Base-by-base conservation (phyloP, 1,284 basidiomycete species). In the Anthracocystis walkeri region DNA sequence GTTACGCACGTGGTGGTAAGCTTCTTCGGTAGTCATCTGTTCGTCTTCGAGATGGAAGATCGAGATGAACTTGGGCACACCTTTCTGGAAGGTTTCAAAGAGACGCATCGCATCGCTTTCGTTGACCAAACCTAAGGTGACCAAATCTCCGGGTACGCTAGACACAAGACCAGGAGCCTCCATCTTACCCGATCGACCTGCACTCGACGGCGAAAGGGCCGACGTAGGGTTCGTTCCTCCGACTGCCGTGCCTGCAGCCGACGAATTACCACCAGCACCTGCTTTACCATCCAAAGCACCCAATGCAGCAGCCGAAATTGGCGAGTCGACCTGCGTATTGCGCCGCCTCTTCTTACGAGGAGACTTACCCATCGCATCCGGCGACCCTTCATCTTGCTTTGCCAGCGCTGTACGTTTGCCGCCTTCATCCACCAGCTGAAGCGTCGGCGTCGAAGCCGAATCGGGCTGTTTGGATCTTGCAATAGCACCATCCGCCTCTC, bases 1-100 rank as follows among this genome's bases (percentile, higher is more conserved):
- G 83, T 94, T 93, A 87, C 91, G 91, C 72, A 94, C 89, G 74
- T 70, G 58, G 23, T 70, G 62, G 49, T 69, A 75, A 0, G 66
- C 66, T 42, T 90, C 90, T 84, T 95, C 94, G 87, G 93, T 95
- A 2, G 92, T 93, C 88, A 97, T 94, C 85, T 93, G 95, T 63
- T 88, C 88, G 68, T 96, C 94, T 87, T 96, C 96, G 84, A 95
- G 90, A 87, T 96, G 92, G 86, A 94, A 96, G 59, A 94, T 94
- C 61, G 92, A 91, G 87, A 96, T 96, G 88, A 97, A 97, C 80
- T 93, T 95, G 87, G 31, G 52, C 59, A 81, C 76, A 79, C 82
- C 84, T 78, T 86, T 79, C 79, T 77, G 75, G 72, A 65, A 77
- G 49, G 77, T 81, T 75, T 77, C 78, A 62, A 79, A 83, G 75